phyloP scores from a whole-genome alignment of 345 rosid species.

The Cardamine occulta region DNA sequence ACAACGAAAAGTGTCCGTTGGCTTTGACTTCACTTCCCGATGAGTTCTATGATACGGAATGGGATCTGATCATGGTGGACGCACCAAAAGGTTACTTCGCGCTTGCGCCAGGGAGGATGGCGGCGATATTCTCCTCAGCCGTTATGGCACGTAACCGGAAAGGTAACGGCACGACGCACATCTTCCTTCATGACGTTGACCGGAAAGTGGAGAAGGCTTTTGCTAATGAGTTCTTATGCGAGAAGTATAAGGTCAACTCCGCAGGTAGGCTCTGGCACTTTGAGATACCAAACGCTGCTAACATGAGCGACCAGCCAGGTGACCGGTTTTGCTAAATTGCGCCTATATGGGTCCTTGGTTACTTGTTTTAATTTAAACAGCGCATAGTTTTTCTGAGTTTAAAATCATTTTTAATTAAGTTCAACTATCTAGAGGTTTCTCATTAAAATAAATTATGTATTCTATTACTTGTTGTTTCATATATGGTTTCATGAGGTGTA shows the following conservation, averaged over 20 bases:
- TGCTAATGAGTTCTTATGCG: constrained; percentile 69
- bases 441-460: constrained; percentile 20
- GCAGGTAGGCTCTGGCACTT: constrained; percentile 75
- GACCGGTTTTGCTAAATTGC: constrained; percentile 60
- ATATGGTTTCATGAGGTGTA: constrained; percentile 2
- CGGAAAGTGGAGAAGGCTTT: constrained; percentile 67
- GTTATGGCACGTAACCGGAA: constrained; percentile 76
- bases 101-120: constrained; percentile 79
- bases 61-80: constrained; percentile 91
- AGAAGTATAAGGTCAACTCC: constrained; percentile 53
- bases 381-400: constrained; percentile 25
- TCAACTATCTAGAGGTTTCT: constrained; percentile 4
- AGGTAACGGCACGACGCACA: constrained; percentile 70
- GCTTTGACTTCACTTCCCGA: constrained; percentile 76
- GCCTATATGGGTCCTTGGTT: not conserved
- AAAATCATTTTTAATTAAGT: not conserved
- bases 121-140: constrained; percentile 79
- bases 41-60: constrained; percentile 71
- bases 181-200: constrained; percentile 71
- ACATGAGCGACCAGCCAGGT: constrained; percentile 41
- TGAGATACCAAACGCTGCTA: constrained; percentile 64
- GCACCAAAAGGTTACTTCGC: constrained; percentile 79
- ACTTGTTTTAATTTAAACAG: not conserved
- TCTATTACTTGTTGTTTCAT: constrained; percentile 9
- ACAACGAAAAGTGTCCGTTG: constrained; percentile 57